phyloP scores from a whole-genome alignment of 495 filamentous ascomycete species.

The Penicillium desertorum region DNA sequence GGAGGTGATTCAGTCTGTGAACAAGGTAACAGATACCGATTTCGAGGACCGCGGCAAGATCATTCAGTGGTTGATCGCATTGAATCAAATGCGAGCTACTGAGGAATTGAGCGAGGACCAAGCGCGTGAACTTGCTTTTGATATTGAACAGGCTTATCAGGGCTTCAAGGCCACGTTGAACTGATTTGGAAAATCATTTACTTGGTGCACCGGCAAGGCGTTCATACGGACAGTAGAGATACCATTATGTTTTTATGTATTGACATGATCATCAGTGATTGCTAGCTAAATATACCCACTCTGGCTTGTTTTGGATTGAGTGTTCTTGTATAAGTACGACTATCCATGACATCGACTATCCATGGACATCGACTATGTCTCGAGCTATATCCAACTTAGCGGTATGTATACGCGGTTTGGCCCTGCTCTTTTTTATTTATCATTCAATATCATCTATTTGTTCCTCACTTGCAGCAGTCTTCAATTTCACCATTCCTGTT shows the following conservation, averaged over 20 bases:
- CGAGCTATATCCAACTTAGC: too few species aligned
- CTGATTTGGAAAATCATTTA: slow-evolving; percentile 18
- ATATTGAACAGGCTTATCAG: slow-evolving; percentile 87
- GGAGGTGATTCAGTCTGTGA: slow-evolving; percentile 93
- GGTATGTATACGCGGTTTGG: too few species aligned
- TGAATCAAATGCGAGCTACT: slow-evolving; percentile 96
- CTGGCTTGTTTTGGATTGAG: background rate
- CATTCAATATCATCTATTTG: too few species aligned
- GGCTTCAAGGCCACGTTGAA: slow-evolving; percentile 78
- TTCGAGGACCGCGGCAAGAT: slow-evolving; percentile 96
- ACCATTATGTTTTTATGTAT: slow-evolving; percentile 11
- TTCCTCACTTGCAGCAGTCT: too few species aligned
- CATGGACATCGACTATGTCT: background rate
- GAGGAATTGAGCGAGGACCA: slow-evolving; percentile 88
- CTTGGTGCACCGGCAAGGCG: slow-evolving; percentile 10
- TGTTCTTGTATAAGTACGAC: background rate
- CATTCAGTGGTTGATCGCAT: slow-evolving; percentile 93
- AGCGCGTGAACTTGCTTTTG: slow-evolving; percentile 79
- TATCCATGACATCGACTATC: background rate
- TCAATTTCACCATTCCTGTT: background rate
- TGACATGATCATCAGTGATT: background rate
- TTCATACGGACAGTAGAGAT: slow-evolving; percentile 20
- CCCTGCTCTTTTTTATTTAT: too few species aligned
- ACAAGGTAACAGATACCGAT: slow-evolving; percentile 89
- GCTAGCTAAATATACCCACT: slow-evolving; percentile 6